Percentiles rank a stretch among this genome's conserved stretches.
Evolutionary conservation across 192 early-diverging fungal genomes (phyloP).

Genomic region (Spinellus fusiger): DNA sequence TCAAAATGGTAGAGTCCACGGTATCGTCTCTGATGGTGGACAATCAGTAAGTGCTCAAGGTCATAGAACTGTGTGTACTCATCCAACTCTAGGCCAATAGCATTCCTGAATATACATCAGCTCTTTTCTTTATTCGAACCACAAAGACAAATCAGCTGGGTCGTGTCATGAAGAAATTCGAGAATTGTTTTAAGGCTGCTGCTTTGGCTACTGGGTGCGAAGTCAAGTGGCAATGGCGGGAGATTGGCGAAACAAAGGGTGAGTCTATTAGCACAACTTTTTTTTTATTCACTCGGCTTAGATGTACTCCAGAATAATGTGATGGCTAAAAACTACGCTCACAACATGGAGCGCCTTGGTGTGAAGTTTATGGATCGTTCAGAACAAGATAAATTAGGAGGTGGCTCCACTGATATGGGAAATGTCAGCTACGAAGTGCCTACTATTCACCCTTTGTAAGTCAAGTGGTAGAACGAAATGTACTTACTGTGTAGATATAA

Average conservation of each 20-base stretch:
- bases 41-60: constrained; percentile 30
- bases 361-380: constrained; percentile 15
- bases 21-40: constrained; percentile 75
- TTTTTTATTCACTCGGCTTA: not conserved
- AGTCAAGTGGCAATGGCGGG: constrained; percentile 43
- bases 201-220: constrained; percentile 65
- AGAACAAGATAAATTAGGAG: constrained; percentile 13
- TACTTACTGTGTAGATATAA: constrained; percentile 14
- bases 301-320: constrained; percentile 42
- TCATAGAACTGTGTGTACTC: not conserved
- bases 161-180: constrained; percentile 44
- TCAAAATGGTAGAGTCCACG: constrained; percentile 47
- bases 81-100: constrained; percentile 36
- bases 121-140: constrained; percentile 55
- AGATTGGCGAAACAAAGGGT: constrained; percentile 27
- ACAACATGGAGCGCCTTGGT: constrained; percentile 35
- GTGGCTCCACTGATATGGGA: constrained; percentile 62
- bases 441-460: constrained; percentile 30
- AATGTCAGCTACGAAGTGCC: constrained; percentile 64
- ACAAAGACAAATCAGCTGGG: constrained; percentile 38
- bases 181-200: constrained; percentile 54
- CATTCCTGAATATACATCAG: constrained; percentile 60
- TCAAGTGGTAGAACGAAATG: no score
- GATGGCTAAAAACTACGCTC: constrained; percentile 28
- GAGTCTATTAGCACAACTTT: not conserved